These are phyloP conservation scores for Penicillium sp. DNA, from an alignment of 2,329 filamentous ascomycete genomes.

Conservation along the genomic window DNA sequence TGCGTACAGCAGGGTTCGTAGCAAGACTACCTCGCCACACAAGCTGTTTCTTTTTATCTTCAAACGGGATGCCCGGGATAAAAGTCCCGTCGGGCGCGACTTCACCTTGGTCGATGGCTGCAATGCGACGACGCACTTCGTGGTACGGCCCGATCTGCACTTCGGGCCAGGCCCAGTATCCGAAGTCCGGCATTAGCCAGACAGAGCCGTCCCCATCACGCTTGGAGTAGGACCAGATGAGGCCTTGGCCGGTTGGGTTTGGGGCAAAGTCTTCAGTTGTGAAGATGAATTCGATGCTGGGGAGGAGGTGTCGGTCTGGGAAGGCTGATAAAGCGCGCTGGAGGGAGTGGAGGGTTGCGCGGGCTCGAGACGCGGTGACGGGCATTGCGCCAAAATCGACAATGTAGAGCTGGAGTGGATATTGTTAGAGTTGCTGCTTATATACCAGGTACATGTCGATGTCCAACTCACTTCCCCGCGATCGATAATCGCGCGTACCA, in stretches of 20 bases:
- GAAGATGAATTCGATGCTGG: slow-evolving; percentile 50
- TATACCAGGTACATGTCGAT: background rate
- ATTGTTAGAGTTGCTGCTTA: background rate
- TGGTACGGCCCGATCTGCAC: slow-evolving; percentile 44
- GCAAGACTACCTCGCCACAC: slow-evolving; percentile 48
- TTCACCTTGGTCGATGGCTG: slow-evolving; percentile 34
- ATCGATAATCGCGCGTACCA: slow-evolving; percentile 37
- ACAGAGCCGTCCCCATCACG: slow-evolving; percentile 36
- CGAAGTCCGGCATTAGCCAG: slow-evolving; percentile 54
- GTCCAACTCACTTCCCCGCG: slow-evolving; percentile 32
- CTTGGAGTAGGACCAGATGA: slow-evolving; percentile 46
- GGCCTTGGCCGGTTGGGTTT: slow-evolving; percentile 19
- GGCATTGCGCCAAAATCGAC: slow-evolving; percentile 34
- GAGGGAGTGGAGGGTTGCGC: slow-evolving; percentile 46
- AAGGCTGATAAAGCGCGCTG: slow-evolving; percentile 46
- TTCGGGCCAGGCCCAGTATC: slow-evolving; percentile 52
- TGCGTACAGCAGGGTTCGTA: slow-evolving; percentile 37
- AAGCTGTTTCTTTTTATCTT: slow-evolving; percentile 44
- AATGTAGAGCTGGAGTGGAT: slow-evolving; percentile 31
- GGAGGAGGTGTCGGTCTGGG: slow-evolving; percentile 38
- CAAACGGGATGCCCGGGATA: slow-evolving; percentile 21
- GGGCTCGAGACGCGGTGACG: slow-evolving; percentile 34
- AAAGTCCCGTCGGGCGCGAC: slow-evolving; percentile 18
- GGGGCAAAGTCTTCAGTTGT: slow-evolving; percentile 45
- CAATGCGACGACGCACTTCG: slow-evolving; percentile 40